Conservation (phyloP, 2,329 filamentous ascomycete species). For the Diaporthe ilicicola region DNA sequence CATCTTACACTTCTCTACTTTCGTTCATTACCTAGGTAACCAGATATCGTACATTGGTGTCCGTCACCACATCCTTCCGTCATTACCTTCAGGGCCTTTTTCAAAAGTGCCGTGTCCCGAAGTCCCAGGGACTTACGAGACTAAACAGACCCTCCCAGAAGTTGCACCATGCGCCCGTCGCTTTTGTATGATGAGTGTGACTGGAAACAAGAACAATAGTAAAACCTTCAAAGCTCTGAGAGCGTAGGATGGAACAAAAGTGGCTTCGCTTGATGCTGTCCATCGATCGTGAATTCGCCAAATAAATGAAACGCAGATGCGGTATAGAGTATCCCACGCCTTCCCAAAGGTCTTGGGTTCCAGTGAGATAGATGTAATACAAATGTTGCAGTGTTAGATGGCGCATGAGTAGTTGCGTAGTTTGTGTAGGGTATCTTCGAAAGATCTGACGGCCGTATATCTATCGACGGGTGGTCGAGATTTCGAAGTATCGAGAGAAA, state of each 20-base stretch:
- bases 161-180: slow-evolving; percentile 30
- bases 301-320: not conserved
- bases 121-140: not conserved
- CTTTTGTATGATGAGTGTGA: slow-evolving; percentile 24
- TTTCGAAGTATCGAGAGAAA: not conserved
- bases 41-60: slow-evolving; percentile 14
- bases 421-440: slow-evolving; percentile 11
- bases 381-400: not conserved
- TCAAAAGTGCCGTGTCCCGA: not conserved
- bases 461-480: not conserved
- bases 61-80: not conserved
- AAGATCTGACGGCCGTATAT: slow-evolving; percentile 8
- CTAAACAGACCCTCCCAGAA: not conserved
- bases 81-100: not conserved
- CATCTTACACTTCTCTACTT: not conserved
- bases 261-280: slow-evolving; percentile 14
- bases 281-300: not conserved
- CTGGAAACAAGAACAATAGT: not conserved
- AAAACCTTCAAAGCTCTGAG: not conserved
- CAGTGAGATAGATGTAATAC: not conserved
- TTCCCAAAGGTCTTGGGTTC: not conserved
- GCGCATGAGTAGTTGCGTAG: not conserved
- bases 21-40: not conserved
- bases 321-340: not conserved
- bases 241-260: not conserved